Percentiles rank a stretch among this genome's conserved stretches.
Conservation (phyloP, 768 basidiomycete species). For the Cystoderma amianthinum region DNA sequence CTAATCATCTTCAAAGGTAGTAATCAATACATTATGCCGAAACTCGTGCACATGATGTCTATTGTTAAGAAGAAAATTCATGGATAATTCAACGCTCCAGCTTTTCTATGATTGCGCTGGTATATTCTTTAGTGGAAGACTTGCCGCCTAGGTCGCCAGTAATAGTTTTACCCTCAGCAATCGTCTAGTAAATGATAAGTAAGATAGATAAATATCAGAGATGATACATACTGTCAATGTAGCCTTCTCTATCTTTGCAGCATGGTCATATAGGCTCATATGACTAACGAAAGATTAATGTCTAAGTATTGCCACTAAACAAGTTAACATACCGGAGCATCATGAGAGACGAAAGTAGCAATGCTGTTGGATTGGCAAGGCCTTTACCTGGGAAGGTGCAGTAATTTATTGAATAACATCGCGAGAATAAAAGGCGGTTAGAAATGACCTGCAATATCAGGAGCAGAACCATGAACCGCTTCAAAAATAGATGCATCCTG, state of each 20-base stretch:
- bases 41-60: too few species aligned
- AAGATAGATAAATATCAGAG: neutral
- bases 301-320: conserved; percentile 8
- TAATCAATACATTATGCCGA: too few species aligned
- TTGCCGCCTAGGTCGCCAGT: conserved; percentile 96
- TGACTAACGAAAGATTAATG: conserved; percentile 46
- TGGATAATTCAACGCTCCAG: conserved; percentile 29
- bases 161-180: conserved; percentile 92
- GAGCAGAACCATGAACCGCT: conserved; percentile 98
- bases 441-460: conserved; percentile 84
- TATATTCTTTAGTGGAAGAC: conserved; percentile 85
- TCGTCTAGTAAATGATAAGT: conserved; percentile 52
- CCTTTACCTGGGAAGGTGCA: conserved; percentile 57
- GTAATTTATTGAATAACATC: conserved; percentile 2
- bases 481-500: conserved; percentile 99
- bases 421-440: conserved; percentile 1
- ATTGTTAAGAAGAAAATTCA: neutral
- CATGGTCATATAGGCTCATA: conserved; percentile 84
- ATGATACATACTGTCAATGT: conserved; percentile 72
- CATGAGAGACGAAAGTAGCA: conserved; percentile 93
- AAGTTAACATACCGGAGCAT: conserved; percentile 73
- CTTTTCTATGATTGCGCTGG: conserved; percentile 78
- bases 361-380: conserved; percentile 98
- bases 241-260: conserved; percentile 88
- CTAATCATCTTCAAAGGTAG: too few species aligned